phyloP scores from a whole-genome alignment of 1,284 basidiomycete genomes.

The Ustilago shanxiensis region DNA sequence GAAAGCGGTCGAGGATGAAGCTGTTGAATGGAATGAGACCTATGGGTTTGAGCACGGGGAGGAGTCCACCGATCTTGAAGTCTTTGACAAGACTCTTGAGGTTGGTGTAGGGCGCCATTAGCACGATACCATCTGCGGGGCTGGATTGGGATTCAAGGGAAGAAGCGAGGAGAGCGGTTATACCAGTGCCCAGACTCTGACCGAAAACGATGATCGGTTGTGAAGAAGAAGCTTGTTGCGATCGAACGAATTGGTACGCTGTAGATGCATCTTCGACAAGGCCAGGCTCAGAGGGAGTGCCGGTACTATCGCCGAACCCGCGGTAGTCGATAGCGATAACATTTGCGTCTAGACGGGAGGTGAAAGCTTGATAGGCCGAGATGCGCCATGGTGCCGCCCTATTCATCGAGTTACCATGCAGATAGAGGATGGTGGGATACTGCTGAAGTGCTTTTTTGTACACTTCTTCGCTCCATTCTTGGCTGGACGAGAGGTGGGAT shows the following conservation, averaged over 20 bases:
- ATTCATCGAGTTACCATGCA: constrained; percentile 89
- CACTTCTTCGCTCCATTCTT: constrained; percentile 38
- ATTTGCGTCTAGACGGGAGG: constrained; percentile 78
- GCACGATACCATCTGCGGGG: constrained; percentile 76
- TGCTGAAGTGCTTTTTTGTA: constrained; percentile 45
- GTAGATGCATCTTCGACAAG: constrained; percentile 81
- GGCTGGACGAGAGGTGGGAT: constrained; percentile 37
- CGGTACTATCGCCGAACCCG: constrained; percentile 90
- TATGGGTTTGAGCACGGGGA: constrained; percentile 80
- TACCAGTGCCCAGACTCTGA: constrained; percentile 85
- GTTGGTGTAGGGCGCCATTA: constrained; percentile 83
- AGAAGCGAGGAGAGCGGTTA: constrained; percentile 75
- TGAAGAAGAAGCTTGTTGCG: neutral
- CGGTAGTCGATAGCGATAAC: constrained; percentile 89
- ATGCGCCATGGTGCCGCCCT: constrained; percentile 79
- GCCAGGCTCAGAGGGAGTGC: constrained; percentile 81
- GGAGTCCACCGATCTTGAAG: constrained; percentile 75
- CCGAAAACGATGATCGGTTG: constrained; percentile 79
- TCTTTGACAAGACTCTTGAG: constrained; percentile 78
- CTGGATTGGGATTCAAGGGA: constrained; percentile 72
- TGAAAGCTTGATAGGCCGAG: constrained; percentile 76
- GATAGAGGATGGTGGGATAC: constrained; percentile 71
- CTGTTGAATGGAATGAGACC: constrained; percentile 79
- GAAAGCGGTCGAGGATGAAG: constrained; percentile 75
- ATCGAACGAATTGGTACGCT: constrained; percentile 82